A percentile compares a stretch with the other conserved stretches of the same genome.
Evolutionary conservation across 305 asterid species (phyloP).

Genomic region (Fraxinus floribunda): DNA sequence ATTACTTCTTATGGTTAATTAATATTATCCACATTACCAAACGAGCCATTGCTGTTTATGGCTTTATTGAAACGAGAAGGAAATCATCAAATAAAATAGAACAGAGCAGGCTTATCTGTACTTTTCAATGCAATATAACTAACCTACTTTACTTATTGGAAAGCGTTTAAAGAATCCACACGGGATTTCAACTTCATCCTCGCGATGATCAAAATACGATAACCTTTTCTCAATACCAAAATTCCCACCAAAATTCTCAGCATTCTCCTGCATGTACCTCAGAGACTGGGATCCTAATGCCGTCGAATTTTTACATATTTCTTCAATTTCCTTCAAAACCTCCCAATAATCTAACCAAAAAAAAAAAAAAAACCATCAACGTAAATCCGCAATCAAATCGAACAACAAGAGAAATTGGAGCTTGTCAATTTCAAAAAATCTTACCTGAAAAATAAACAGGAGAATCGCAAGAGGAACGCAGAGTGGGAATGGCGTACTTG

Average conservation of each 20-base stretch:
- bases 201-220: conserved; percentile 44
- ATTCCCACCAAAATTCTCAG: conserved; percentile 68
- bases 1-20: not conserved
- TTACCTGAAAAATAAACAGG: conserved; percentile 59
- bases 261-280: conserved; percentile 52
- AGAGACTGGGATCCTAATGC: conserved; percentile 27
- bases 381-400: not conserved
- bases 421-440: not conserved
- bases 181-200: conserved; percentile 44
- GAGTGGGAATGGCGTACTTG: conserved; percentile 67
- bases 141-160: conserved; percentile 55
- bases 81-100: not conserved
- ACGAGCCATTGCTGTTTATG: not conserved
- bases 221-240: conserved; percentile 47
- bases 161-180: conserved; percentile 73
- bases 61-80: not conserved
- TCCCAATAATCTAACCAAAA: conserved; percentile 47
- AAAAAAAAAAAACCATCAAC: not conserved
- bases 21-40: not conserved
- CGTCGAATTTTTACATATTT: conserved; percentile 31
- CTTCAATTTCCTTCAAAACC: conserved; percentile 47
- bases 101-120: not conserved
- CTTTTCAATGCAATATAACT: not conserved
- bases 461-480: conserved; percentile 73
- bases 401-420: not conserved